Percentiles rank a stretch among this genome's conserved stretches.
These are phyloP conservation scores for Aquilaria sinensis DNA, from an alignment of 345 rosid species.

Conservation along the genomic window DNA sequence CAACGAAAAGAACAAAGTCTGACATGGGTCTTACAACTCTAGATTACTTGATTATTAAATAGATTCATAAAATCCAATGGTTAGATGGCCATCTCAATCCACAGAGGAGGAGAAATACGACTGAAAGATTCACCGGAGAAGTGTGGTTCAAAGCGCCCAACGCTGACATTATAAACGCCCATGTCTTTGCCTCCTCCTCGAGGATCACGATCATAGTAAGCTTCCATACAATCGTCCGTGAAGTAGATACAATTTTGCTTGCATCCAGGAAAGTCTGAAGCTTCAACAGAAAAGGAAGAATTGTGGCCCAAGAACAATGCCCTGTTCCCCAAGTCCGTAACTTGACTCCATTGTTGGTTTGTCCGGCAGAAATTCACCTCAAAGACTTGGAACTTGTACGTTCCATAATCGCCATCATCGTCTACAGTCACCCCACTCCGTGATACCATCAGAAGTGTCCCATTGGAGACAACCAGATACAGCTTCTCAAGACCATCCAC, in stretches of 20 bases:
- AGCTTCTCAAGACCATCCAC: no score
- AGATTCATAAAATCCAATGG: no score
- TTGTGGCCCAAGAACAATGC: conserved; percentile 42
- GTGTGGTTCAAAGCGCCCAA: conserved; percentile 29
- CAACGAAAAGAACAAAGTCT: no score
- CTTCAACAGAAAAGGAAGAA: conserved; percentile 34
- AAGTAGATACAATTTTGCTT: conserved; percentile 38
- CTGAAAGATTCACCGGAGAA: no score
- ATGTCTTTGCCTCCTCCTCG: conserved; percentile 31
- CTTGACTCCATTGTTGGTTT: conserved; percentile 29
- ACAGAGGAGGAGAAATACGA: no score
- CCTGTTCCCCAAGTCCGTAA: conserved; percentile 30
- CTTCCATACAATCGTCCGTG: conserved; percentile 46
- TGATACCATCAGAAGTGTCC: no score
- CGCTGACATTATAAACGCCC: conserved; percentile 42
- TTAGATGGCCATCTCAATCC: no score
- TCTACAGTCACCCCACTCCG: no score
- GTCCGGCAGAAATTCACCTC: conserved; percentile 21
- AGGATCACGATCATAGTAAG: conserved; percentile 27
- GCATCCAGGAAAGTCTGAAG: conserved; percentile 44
- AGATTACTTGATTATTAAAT: no score
- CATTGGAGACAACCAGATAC: no score
- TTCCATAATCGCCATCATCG: conserved; percentile 11
- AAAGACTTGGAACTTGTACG: conserved; percentile 32
- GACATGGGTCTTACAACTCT: no score